Percentiles rank a stretch among this genome's conserved stretches.
Evolutionary conservation across 176 grass and related monocot species (phyloP).

Genomic region (Panicum miliaceum): DNA sequence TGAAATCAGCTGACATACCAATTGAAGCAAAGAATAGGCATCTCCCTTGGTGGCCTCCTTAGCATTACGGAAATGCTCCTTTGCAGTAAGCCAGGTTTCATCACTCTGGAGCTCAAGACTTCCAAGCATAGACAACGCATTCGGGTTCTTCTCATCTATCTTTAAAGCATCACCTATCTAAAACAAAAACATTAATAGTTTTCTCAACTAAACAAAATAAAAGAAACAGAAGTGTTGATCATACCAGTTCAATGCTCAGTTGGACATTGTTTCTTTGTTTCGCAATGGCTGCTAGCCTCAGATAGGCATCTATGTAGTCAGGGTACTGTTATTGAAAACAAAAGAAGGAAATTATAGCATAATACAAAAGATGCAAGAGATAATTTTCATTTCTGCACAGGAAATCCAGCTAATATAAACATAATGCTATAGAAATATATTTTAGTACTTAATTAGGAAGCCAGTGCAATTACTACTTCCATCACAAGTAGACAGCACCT

Average conservation of each 20-base stretch:
- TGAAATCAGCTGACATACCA: constrained; percentile 58
- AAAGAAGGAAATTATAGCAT: constrained; percentile 8
- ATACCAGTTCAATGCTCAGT: constrained; percentile 85
- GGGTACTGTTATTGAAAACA: constrained; percentile 60
- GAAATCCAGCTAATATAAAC: not conserved
- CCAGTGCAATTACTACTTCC: not conserved
- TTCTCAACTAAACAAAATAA: constrained; percentile 23
- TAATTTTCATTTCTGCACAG: constrained; percentile 14
- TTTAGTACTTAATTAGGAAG: constrained; percentile 11
- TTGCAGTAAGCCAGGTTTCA: constrained; percentile 87
- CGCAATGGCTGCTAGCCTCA: constrained; percentile 89
- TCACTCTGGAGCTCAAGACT: constrained; percentile 82
- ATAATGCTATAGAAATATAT: constrained; percentile 12
- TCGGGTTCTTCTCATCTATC: constrained; percentile 84
- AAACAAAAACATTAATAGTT: constrained; percentile 49
- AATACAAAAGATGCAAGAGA: constrained; percentile 2
- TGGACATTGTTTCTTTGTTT: constrained; percentile 80
- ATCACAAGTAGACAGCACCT: not conserved
- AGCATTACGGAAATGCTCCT: constrained; percentile 85
- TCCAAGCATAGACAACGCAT: constrained; percentile 92
- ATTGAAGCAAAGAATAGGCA: constrained; percentile 82
- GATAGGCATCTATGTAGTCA: constrained; percentile 86
- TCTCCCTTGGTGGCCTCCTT: constrained; percentile 89
- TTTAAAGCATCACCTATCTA: constrained; percentile 91
- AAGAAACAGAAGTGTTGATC: not conserved